Base-by-base conservation (phyloP, 495 filamentous ascomycete species). In the Podospora anserina region DNA sequence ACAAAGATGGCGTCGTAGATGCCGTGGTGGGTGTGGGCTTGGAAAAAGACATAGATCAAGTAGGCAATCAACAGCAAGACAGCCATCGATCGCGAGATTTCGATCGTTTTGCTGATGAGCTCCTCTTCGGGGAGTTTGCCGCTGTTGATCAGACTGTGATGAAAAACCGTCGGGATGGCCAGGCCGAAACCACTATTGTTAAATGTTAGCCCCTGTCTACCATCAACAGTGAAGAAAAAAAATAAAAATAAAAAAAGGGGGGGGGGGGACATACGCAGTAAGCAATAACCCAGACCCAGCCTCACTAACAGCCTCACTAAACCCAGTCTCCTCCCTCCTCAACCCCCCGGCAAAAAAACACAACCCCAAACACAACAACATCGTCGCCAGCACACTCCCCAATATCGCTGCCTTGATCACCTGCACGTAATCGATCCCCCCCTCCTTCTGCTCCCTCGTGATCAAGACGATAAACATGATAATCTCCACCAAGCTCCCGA, bases 21-120 rank as follows among this genome's bases (percentile, higher is more conserved):
- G 54, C 88, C 85, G 75, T 96, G 89, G 77, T 97, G 92, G 7
- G 91, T 92, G 61, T 86, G 89, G 69, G 90, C 84, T 73, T 97
- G 93, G 81, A 94, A 97, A 70, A 84, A 89, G 57, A 94, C 75
- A 74, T 90, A 97, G 70, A 91, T 89, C 19, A 87, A 69, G 75
- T 92, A 98, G 19, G 93, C 90, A 34, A 92, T 76, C 15, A 98
- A 81, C 3, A 98, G 86, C 55, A 97, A 86, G 34, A 97, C 81
- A 0, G 94, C 84, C 1, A 89, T 89, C 57, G 89, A 88, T 67
- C 91, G 89, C 66, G 90, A 94, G 71, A 97, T 90, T 13, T 82
- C 83, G 27, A 91, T 77, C 5, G 87, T 82, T 53, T 85, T 84
- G 20, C 68, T 60, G 1, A 76, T 69, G 63, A 94, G 75, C 0